phyloP scores from a whole-genome alignment of 139 green algal species.

The Zygnema cylindricum region DNA sequence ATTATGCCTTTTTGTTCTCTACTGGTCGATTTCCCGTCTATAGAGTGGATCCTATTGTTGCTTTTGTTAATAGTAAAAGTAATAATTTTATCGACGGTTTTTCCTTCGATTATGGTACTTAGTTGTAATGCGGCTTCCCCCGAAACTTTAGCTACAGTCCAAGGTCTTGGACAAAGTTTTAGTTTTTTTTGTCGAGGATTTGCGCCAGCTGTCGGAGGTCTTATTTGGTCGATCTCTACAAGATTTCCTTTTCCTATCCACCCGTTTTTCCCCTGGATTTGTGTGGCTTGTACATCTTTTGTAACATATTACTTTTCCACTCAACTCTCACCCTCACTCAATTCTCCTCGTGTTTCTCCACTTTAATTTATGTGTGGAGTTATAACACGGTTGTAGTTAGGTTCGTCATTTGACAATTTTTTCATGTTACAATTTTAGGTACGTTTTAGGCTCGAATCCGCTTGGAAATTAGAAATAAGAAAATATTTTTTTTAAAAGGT shows the following conservation, averaged over 20 bases:
- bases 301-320: background rate
- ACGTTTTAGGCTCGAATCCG: too few relatives aligned
- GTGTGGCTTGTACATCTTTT: background rate
- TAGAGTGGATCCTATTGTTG: background rate
- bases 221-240: constrained; percentile 13
- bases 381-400: too few relatives aligned
- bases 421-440: too few relatives aligned
- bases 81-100: background rate
- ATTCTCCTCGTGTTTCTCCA: background rate
- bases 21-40: background rate
- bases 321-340: background rate
- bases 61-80: background rate
- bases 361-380: too few relatives aligned
- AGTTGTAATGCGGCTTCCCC: background rate
- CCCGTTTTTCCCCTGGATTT: background rate
- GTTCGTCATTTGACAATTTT: too few relatives aligned
- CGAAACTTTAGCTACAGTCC: background rate
- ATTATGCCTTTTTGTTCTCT: background rate
- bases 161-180: background rate
- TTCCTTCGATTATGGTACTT: constrained; percentile 6
- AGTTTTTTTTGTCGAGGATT: background rate
- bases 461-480: too few relatives aligned
- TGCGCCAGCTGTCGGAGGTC: background rate
- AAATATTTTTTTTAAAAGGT: too few relatives aligned
- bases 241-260: background rate